A percentile compares a stretch with the other conserved stretches of the same genome.
phyloP scores from a whole-genome alignment of 116 monocot species.

The Papilionanthe hybrid region DNA sequence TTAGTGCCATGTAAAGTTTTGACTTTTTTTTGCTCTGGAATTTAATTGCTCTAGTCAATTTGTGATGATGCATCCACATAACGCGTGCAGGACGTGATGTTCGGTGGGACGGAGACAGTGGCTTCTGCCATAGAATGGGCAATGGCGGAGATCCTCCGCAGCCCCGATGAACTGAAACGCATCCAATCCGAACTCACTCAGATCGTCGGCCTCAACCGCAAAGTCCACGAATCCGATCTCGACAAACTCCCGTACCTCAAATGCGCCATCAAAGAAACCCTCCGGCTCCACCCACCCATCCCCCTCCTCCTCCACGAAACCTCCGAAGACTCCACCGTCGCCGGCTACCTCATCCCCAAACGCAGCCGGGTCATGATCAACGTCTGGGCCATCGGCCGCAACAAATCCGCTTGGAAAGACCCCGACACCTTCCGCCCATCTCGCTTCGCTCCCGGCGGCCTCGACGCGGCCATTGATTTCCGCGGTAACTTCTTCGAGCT shows the following conservation, averaged over 20 bases:
- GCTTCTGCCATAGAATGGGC: conserved; percentile 50
- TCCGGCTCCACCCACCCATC: conserved; percentile 48
- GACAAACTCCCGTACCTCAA: conserved; percentile 41
- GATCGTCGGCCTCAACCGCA: conserved; percentile 32
- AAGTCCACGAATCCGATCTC: conserved; percentile 33
- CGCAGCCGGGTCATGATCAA: conserved; percentile 37
- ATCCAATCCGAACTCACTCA: conserved; percentile 28
- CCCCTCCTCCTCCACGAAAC: conserved; percentile 56
- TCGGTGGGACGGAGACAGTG: conserved; percentile 52
- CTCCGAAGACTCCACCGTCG: conserved; percentile 26
- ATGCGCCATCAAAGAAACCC: conserved; percentile 40
- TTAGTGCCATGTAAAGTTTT: no score
- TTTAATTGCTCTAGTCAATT: no score
- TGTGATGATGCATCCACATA: no score
- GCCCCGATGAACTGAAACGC: conserved; percentile 27
- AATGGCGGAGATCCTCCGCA: conserved; percentile 39
- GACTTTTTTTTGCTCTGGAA: no score
- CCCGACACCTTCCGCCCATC: conserved; percentile 30
- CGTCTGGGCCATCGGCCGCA: conserved; percentile 43
- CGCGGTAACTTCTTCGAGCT: conserved; percentile 40
- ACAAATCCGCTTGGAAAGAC: conserved; percentile 31
- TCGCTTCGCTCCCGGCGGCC: conserved; percentile 22
- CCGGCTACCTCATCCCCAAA: conserved; percentile 32
- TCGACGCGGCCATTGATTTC: conserved; percentile 24
- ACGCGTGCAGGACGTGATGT: conserved; percentile 44